A percentile compares a stretch with the other conserved stretches of the same genome.
These are phyloP conservation scores for Yamadazyma sp. DNA, from an alignment of 1,139 yeast genomes.

Conservation along the genomic window DNA sequence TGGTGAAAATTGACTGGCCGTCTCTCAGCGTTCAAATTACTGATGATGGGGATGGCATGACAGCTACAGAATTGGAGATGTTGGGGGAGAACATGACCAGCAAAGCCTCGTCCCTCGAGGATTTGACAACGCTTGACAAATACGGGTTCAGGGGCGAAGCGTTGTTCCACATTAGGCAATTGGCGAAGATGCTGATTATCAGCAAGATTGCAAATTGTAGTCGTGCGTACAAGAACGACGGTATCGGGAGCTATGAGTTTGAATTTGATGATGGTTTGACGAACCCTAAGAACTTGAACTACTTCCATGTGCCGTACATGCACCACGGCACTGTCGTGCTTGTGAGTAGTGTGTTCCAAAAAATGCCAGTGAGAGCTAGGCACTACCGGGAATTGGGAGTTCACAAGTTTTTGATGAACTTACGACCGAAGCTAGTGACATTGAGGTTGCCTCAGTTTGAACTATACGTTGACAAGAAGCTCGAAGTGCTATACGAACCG, in stretches of 20 bases:
- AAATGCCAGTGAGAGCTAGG: constrained; percentile 57
- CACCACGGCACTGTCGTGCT: constrained; percentile 51
- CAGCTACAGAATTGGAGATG: constrained; percentile 54
- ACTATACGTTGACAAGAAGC: constrained; percentile 10
- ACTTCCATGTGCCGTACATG: constrained; percentile 6
- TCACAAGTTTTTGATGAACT: constrained; percentile 23
- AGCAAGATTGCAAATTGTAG: constrained; percentile 1
- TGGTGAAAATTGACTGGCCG: constrained; percentile 61
- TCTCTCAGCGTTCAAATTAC: constrained; percentile 58
- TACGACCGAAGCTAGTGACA: constrained; percentile 22
- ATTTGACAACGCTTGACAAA: constrained; percentile 48
- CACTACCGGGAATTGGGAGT: constrained; percentile 23
- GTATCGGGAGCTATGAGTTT: background rate
- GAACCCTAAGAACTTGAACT: constrained; percentile 9
- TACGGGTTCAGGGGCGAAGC: constrained; percentile 84
- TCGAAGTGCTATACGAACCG: constrained; percentile 2
- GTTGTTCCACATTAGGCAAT: constrained; percentile 51
- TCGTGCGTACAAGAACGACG: background rate
- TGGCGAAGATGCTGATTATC: constrained; percentile 5
- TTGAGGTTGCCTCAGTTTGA: constrained; percentile 6
- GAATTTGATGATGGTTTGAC: constrained; percentile 8
- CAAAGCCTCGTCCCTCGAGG: constrained; percentile 54
- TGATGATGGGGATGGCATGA: constrained; percentile 80
- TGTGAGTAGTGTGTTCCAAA: constrained; percentile 50
- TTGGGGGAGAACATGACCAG: constrained; percentile 76